Base-by-base conservation (phyloP, 768 basidiomycete species). In the Suillus paluster region DNA sequence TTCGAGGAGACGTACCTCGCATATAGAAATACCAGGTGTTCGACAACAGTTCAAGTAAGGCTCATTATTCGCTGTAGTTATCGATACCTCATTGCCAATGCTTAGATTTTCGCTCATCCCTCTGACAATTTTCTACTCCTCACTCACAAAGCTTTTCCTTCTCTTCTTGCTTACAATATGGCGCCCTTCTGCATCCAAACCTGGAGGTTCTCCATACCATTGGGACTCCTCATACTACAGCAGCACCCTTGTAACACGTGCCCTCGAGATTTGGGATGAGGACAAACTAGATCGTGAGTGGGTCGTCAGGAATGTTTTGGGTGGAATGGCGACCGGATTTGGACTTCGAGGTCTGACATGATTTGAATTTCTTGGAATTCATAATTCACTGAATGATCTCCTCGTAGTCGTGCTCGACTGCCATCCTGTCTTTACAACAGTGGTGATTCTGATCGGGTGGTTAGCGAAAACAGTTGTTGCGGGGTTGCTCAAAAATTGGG, bases 261-360 rank as follows among this genome's bases (percentile, higher is more conserved):
- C 80, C 3, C 79, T 89, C 49, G 78, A 84, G 61, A 66, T 89
- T 3, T 79, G 92, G 57, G 88, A 90, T 64, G 91, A 92, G 56
- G 87, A 89, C 64, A 85, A 83, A 34, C 75, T 94, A 1, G 91
- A 94, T 71, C 84, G 90, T 8, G 91, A 90, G 68, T 95, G 93
- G 93, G 78, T 93, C 7, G 86, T 94, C 5, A 82, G 93, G 27
- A 94, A 95, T 66, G 79, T 94, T 11, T 78, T 95, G 2, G 93
- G 93, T 12, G 93, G 93, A 0, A 88, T 95, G 86, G 89, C 92
- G 12, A 89, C 92, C 36, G 93, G 93, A 1, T 95, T 94, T 71
- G 93, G 92, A 0, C 73, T 95, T 58, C 84, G 92, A 69, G 90
- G 92, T 93, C 67, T 46, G 79, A 70, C 0, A 1, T 30, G 23